phyloP scores from a whole-genome alignment of 2,329 filamentous ascomycete species.

The Xenoacremonium recifei region DNA sequence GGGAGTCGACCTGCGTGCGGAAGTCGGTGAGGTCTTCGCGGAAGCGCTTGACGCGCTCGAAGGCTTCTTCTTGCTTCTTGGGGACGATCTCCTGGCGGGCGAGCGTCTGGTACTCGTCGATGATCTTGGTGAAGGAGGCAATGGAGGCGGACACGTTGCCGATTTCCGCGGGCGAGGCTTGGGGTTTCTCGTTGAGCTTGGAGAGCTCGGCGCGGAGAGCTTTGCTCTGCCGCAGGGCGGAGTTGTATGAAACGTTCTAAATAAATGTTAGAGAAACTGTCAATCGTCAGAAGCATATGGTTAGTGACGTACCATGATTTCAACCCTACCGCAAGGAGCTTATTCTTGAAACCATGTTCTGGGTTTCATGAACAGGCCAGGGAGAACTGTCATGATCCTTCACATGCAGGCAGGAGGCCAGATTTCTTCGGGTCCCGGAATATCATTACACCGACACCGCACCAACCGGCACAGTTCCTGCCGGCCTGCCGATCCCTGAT shows the following conservation, averaged over 20 bases:
- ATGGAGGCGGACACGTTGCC: slow-evolving; percentile 78
- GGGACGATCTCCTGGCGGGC: slow-evolving; percentile 86
- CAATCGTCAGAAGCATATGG: neutral
- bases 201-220: slow-evolving; percentile 76
- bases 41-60: slow-evolving; percentile 83
- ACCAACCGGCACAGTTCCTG: too few relatives aligned
- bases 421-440: neutral
- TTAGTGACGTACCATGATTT: slow-evolving; percentile 17
- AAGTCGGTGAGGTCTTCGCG: slow-evolving; percentile 79
- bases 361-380: too few relatives aligned
- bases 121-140: slow-evolving; percentile 77
- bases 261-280: neutral
- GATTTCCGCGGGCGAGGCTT: slow-evolving; percentile 54
- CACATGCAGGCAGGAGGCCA: neutral
- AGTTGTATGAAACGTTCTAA: slow-evolving; percentile 83
- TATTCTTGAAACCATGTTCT: too few relatives aligned
- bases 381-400: neutral
- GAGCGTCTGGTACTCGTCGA: slow-evolving; percentile 87
- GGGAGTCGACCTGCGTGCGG: slow-evolving; percentile 69
- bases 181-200: slow-evolving; percentile 62
- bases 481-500: too few relatives aligned
- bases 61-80: slow-evolving; percentile 88
- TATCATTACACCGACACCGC: neutral
- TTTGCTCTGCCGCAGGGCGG: slow-evolving; percentile 79
- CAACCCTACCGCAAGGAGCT: slow-evolving; percentile 8